Conservation (phyloP, 169 alveolate genomes). For the Cryptosporidium ubiquitum region DNA sequence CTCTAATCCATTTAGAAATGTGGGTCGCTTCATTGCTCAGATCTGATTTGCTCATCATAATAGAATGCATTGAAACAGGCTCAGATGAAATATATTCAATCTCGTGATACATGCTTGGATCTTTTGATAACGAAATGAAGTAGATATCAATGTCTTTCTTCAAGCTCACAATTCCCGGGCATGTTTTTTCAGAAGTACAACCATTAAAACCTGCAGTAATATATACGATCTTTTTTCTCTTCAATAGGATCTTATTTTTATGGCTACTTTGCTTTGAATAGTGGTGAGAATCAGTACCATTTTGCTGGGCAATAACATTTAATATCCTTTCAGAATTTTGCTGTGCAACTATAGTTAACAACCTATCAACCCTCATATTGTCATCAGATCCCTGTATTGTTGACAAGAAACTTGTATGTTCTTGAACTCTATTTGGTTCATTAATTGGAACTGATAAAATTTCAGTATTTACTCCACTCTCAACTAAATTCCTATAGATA, state of each 20-base stretch:
- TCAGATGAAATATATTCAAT: slow-evolving; percentile 40
- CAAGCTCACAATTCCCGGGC: slow-evolving; percentile 54
- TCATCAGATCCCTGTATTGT: background rate
- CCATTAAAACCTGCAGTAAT: slow-evolving; percentile 69
- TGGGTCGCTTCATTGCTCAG: slow-evolving; percentile 28
- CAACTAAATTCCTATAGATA: slow-evolving; percentile 38
- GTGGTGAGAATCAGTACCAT: background rate
- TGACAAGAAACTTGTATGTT: slow-evolving; percentile 25
- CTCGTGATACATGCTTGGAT: slow-evolving; percentile 50
- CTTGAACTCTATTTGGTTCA: slow-evolving; percentile 6
- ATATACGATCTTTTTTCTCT: slow-evolving; percentile 44
- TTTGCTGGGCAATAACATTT: slow-evolving; percentile 4
- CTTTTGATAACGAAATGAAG: slow-evolving; percentile 38
- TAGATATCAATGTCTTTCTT: slow-evolving; percentile 41
- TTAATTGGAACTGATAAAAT: slow-evolving; percentile 36
- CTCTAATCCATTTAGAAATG: slow-evolving; percentile 64
- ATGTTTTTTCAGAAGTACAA: slow-evolving; percentile 45
- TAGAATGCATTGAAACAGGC: slow-evolving; percentile 35
- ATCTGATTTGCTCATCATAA: slow-evolving; percentile 22
- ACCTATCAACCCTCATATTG: slow-evolving; percentile 32
- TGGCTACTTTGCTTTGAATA: slow-evolving; percentile 1
- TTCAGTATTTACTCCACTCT: slow-evolving; percentile 62
- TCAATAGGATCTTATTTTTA: slow-evolving; percentile 3
- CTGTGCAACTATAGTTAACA: slow-evolving; percentile 43
- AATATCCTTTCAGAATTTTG: background rate